These are phyloP conservation scores for Sphaerosporella brunnea DNA, from an alignment of 495 filamentous ascomycete species.

Conservation along the genomic window DNA sequence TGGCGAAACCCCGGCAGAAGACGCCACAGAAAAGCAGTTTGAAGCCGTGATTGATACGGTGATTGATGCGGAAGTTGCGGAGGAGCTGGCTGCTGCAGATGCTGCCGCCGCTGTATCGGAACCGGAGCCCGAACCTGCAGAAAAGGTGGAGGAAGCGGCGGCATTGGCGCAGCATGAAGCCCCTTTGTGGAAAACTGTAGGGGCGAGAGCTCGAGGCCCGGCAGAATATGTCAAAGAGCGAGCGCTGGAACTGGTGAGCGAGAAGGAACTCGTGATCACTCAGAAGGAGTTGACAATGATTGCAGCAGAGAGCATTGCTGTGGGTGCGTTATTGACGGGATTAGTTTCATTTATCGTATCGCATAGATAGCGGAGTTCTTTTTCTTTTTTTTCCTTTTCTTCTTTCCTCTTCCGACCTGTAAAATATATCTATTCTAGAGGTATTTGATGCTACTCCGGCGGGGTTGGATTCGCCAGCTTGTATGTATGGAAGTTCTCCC, in stretches of 20 bases:
- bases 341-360: not conserved
- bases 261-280: constrained; percentile 12
- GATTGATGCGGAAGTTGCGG: constrained; percentile 8
- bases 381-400: too few species aligned
- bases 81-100: constrained; percentile 1
- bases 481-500: too few species aligned
- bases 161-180: not conserved
- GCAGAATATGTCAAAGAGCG: constrained; percentile 5
- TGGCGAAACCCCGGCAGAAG: constrained; percentile 33
- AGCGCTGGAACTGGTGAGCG: constrained; percentile 17
- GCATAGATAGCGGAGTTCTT: not conserved
- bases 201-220: not conserved
- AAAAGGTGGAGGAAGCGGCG: not conserved
- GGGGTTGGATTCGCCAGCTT: too few species aligned
- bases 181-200: not conserved
- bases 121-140: not conserved
- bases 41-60: constrained; percentile 1
- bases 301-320: constrained; percentile 10
- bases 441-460: too few species aligned
- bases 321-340: constrained; percentile 3
- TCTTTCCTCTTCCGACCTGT: too few species aligned
- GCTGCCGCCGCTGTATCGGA: not conserved
- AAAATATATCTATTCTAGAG: too few species aligned
- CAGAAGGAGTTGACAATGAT: constrained; percentile 15
- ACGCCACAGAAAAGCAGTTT: not conserved